These are phyloP conservation scores for Oryza meyeriana DNA, from an alignment of 176 grass and related monocot genomes.

Conservation along the genomic window DNA sequence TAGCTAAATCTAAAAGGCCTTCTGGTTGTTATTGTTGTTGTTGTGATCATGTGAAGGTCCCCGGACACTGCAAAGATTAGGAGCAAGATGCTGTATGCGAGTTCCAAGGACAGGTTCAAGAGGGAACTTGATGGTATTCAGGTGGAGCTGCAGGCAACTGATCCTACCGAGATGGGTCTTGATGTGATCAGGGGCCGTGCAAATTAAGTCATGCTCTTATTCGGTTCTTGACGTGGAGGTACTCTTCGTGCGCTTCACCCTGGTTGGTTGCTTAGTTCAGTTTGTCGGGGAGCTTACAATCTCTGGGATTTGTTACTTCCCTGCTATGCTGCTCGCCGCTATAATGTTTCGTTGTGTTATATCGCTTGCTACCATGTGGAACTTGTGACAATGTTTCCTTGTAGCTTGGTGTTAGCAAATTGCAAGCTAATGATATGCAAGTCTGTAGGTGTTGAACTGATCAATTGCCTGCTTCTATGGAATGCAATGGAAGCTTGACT, in stretches of 20 bases:
- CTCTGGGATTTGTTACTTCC: too few relatives aligned
- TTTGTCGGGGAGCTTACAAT: background rate
- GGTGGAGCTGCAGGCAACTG: slow-evolving; percentile 49
- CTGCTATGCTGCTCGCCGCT: background rate
- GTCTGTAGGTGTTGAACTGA: too few relatives aligned
- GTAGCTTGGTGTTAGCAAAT: slow-evolving; percentile 4
- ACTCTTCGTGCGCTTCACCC: background rate
- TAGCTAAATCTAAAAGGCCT: too few relatives aligned
- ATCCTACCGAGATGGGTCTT: slow-evolving; percentile 51
- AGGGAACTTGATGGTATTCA: slow-evolving; percentile 51
- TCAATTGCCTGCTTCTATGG: too few relatives aligned
- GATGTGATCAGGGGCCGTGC: slow-evolving; percentile 51
- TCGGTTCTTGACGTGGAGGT: background rate
- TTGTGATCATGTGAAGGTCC: slow-evolving; percentile 47
- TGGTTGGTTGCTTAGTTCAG: background rate
- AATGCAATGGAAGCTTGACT: too few relatives aligned
- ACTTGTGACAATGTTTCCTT: slow-evolving; percentile 6
- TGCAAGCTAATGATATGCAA: slow-evolving; percentile 10
- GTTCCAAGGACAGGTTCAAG: slow-evolving; percentile 51
- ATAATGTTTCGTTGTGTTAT: background rate
- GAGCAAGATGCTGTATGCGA: slow-evolving; percentile 32
- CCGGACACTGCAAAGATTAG: slow-evolving; percentile 43
- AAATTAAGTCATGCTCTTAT: too few relatives aligned
- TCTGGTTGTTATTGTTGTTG: too few relatives aligned
- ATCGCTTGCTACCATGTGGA: background rate